phyloP scores from a whole-genome alignment of 306 rosid species.

The Calophaca sinica region DNA sequence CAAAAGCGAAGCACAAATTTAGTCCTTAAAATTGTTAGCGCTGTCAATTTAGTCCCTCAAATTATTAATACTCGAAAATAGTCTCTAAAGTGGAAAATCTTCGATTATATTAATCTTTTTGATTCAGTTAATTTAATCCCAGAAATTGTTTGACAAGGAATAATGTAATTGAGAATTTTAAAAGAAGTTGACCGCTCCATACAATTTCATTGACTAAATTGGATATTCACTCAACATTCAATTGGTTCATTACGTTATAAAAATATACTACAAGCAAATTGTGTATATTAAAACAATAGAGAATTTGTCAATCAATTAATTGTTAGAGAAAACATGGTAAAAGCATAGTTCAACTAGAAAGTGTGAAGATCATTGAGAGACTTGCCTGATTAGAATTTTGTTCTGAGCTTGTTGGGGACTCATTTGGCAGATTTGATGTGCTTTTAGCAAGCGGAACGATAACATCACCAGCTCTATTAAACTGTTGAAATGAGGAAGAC shows the following conservation, averaged over 20 bases:
- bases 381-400: conserved; percentile 30
- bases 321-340: not conserved
- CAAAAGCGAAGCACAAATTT: too few species aligned
- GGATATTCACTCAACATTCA: not conserved
- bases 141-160: too few species aligned
- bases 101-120: too few species aligned
- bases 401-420: not conserved
- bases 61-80: too few species aligned
- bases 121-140: too few species aligned
- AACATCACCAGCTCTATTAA: not conserved
- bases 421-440: not conserved
- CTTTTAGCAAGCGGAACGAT: not conserved
- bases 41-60: too few species aligned
- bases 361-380: not conserved
- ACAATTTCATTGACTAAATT: too few species aligned
- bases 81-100: too few species aligned
- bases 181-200: too few species aligned
- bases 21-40: too few species aligned
- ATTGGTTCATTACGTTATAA: not conserved
- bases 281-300: not conserved
- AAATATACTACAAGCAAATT: not conserved
- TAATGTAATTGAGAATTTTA: too few species aligned
- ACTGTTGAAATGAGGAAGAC: conserved; percentile 17
- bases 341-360: not conserved
- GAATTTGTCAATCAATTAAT: not conserved